Base-by-base conservation (phyloP, 1,284 basidiomycete genomes). In the Cryptococcus sp. region DNA sequence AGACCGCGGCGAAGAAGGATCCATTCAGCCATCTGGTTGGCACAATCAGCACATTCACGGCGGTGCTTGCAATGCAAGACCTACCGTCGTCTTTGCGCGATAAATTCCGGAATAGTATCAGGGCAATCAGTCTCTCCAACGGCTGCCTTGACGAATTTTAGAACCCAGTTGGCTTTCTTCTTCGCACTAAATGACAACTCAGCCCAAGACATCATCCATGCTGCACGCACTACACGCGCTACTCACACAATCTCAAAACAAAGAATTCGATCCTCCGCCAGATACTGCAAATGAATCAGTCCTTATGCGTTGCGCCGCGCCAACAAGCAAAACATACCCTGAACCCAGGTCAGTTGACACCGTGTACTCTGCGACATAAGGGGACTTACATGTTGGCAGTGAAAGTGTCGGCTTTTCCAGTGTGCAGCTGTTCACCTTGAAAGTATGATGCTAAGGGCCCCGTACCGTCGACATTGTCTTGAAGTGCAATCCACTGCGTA, bases 101-200 rank as follows among this genome's bases (percentile, higher is more conserved):
- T 98, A 73, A 99, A 96, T 77, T 99, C 96, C 11, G 93, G 87
- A 20, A 98, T 84, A 0, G 86, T 84, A 68, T 97, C 93, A 5
- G 96, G 96, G 10, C 97, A 92, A 76, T 99, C 96, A 0, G 96
- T 99, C 75, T 98, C 95, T 10, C 90, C 96, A 30, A 93, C 86
- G 0, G 96, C 94, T 30, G 88, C 88, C 79, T 93, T 96, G 70
- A 99, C 95, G 70, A 93, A 99, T 80, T 91, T 93, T 51, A 99
- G 83, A 5, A 97, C 85, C 95, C 95, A 99, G 66, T 86, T 86
- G 2, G 86, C 87, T 64, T 93, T 90, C 1, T 87, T 82, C 75
- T 97, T 98, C 0, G 95, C 93, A 3, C 75, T 77, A 20, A n/a
- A 13, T 19, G n/a, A 30, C 2, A 22, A 20, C 22, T 47, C 51